Evolutionary conservation across 1,284 basidiomycete genomes (phyloP), one percentile per base, ranked within the genome.

Genomic region (Exobasidium cylindrosporum): DNA sequence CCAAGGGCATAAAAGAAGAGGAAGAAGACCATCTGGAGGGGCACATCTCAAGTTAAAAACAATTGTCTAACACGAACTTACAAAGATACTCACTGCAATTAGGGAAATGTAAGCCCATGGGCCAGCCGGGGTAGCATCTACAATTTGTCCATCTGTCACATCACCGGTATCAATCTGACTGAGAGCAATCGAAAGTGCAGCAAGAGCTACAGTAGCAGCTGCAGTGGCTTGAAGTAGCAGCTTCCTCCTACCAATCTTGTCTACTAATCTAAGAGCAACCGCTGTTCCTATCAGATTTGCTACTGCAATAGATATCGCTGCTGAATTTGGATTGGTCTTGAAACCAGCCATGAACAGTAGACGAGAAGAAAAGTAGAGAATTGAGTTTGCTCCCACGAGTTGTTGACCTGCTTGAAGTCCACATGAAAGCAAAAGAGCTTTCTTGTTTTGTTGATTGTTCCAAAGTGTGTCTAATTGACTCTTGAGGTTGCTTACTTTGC

Each of bases 321-420:
- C 69, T 10, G 64, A 63, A 28, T 73, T 75, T 2, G 74, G 74
- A 47, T 76, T 76, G 11, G 62, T 54, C 2, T 57, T 56, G 50
- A 76, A 76, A 2, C 73, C 73, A 32, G 69, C 69, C 66, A 73
- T 73, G 43, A 66, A 60, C 29, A 76, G 58, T 23, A 76, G 56
- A 1, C 68, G 64, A 3, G 64, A 60, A 4, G 54, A 60, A 43
- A 66, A 76, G 57, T 76, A 76, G 61, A 72, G 60, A 54, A 58
- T 58, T 7, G 57, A 58, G 30, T 58, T 58, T 14, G 57, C 57
- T 3, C 57, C 57, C 14, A 26, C n/a, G 13, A 58, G 46, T 26
- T 58, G 57, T 23, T 58, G 57, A 14, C 43, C 28, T 13, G 57
- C 57, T 44, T 58, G 57, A 3, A 76, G 52, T 1, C 58, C 65